Conservation (phyloP, 352 stramenopile genomes). For the Phytopythium cucurbitacearum region DNA sequence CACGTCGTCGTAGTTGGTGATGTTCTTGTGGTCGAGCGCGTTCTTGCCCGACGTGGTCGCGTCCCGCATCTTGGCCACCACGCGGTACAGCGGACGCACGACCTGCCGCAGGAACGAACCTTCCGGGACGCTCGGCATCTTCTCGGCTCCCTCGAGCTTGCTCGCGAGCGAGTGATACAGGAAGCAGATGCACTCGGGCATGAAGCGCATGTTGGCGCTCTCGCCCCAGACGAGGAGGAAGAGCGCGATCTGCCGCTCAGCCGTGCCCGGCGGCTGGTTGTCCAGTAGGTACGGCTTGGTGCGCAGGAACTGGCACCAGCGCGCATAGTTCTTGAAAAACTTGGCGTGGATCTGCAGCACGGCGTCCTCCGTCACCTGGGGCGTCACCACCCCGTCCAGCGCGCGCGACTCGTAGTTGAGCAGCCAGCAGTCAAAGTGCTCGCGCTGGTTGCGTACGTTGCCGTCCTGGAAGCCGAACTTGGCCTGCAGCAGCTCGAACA, state of each 20-base stretch:
- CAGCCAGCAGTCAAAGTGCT: constrained; percentile 83
- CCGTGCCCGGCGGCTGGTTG: constrained; percentile 16
- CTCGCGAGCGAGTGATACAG: constrained; percentile 78
- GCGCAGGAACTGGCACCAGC: constrained; percentile 94
- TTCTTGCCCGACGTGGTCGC: constrained; percentile 15
- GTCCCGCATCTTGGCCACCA: constrained; percentile 42
- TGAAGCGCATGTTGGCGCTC: constrained; percentile 80
- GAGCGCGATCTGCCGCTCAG: constrained; percentile 66
- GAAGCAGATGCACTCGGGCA: constrained; percentile 89
- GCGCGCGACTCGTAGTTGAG: constrained; percentile 81
- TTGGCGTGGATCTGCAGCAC: constrained; percentile 88
- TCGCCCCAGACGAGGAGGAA: constrained; percentile 88
- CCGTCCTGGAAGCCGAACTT: constrained; percentile 88
- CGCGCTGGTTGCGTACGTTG: constrained; percentile 80
- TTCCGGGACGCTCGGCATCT: constrained; percentile 52
- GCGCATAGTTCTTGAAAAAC: constrained; percentile 91
- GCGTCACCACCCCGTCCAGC: constrained; percentile 11
- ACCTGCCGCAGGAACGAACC: constrained; percentile 69
- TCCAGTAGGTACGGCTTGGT: constrained; percentile 82
- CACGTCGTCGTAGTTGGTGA: constrained; percentile 89
- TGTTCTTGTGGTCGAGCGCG: constrained; percentile 75
- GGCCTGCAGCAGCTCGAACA: constrained; percentile 79
- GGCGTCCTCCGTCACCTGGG: constrained; percentile 47
- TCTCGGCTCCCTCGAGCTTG: constrained; percentile 63
- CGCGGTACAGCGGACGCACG: constrained; percentile 72